phyloP scores from a whole-genome alignment of 345 rosid species.

The Dipteronia sinensis region DNA sequence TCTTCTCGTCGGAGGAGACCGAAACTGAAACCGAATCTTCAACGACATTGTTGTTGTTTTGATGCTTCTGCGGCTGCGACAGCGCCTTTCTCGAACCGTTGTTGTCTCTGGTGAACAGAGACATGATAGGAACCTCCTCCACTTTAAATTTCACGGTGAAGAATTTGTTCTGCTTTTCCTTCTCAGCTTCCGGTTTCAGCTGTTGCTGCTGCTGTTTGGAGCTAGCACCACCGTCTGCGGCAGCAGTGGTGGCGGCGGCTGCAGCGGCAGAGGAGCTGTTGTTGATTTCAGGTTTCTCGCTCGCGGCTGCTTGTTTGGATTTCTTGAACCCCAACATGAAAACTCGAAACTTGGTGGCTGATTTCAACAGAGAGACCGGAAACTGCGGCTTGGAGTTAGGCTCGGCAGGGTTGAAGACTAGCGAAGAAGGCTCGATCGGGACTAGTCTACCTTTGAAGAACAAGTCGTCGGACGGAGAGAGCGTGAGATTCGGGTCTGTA shows the following conservation, averaged over 20 bases:
- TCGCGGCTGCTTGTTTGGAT: slow-evolving; percentile 34
- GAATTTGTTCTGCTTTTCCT: slow-evolving; percentile 37
- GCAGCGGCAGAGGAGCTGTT: not conserved
- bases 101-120: slow-evolving; percentile 70
- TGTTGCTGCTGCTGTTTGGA: slow-evolving; percentile 19
- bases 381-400: slow-evolving; percentile 47
- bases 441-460: slow-evolving; percentile 74
- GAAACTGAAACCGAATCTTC: slow-evolving; percentile 36
- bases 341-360: slow-evolving; percentile 86
- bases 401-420: slow-evolving; percentile 31
- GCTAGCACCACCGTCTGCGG: too few relatives aligned
- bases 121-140: slow-evolving; percentile 72
- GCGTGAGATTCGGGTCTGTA: slow-evolving; percentile 40
- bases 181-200: slow-evolving; percentile 26
- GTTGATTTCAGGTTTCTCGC: slow-evolving; percentile 23
- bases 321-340: slow-evolving; percentile 71
- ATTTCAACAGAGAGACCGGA: slow-evolving; percentile 65
- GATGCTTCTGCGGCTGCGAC: not conserved
- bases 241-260: not conserved
- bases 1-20: slow-evolving; percentile 41
- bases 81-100: slow-evolving; percentile 48
- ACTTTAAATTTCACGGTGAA: slow-evolving; percentile 71
- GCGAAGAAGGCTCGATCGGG: slow-evolving; percentile 49
- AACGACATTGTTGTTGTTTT: slow-evolving; percentile 28
- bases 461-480: slow-evolving; percentile 76